phyloP scores from a whole-genome alignment of 768 basidiomycete genomes.

The Hygrophoropsis aurantiaca region DNA sequence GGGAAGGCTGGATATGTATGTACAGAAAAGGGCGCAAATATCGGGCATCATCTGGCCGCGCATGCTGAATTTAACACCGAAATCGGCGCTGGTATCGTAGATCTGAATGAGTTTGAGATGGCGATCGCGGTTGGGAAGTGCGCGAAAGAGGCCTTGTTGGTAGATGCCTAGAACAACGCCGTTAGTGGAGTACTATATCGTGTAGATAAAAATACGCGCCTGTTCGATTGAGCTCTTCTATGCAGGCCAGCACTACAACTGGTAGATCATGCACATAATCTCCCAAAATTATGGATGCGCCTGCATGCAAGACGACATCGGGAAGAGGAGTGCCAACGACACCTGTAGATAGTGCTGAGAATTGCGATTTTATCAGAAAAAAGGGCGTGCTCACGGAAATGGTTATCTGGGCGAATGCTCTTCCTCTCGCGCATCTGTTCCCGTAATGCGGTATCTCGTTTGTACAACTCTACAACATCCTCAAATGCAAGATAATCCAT shows the following conservation, averaged over 20 bases:
- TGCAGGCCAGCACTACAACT: slow-evolving; percentile 37
- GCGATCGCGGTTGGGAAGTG: slow-evolving; percentile 39
- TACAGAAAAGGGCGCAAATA: slow-evolving; percentile 45
- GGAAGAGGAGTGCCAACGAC: slow-evolving; percentile 37
- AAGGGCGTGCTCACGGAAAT: slow-evolving; percentile 23
- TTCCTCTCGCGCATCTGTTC: slow-evolving; percentile 22
- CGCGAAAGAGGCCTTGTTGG: slow-evolving; percentile 41
- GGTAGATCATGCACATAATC: slow-evolving; percentile 40
- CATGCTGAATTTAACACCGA: slow-evolving; percentile 24
- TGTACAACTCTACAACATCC: slow-evolving; percentile 17
- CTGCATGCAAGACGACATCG: slow-evolving; percentile 31
- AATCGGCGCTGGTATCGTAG: slow-evolving; percentile 33
- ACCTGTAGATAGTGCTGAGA: slow-evolving; percentile 19
- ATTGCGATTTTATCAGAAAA: background rate
- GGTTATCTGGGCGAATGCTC: slow-evolving; percentile 14
- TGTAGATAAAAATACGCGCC: slow-evolving; percentile 21
- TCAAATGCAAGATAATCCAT: slow-evolving; percentile 27
- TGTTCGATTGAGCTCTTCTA: slow-evolving; percentile 49
- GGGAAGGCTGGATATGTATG: slow-evolving; percentile 48
- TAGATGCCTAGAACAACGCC: slow-evolving; percentile 36
- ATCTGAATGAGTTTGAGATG: slow-evolving; percentile 37
- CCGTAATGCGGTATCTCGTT: slow-evolving; percentile 17
- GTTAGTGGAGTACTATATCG: background rate
- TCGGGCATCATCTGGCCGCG: slow-evolving; percentile 40
- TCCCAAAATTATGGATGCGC: slow-evolving; percentile 31